phyloP scores from a whole-genome alignment of 192 early-diverging fungal genomes.

The Irineochytrium annulatum region DNA sequence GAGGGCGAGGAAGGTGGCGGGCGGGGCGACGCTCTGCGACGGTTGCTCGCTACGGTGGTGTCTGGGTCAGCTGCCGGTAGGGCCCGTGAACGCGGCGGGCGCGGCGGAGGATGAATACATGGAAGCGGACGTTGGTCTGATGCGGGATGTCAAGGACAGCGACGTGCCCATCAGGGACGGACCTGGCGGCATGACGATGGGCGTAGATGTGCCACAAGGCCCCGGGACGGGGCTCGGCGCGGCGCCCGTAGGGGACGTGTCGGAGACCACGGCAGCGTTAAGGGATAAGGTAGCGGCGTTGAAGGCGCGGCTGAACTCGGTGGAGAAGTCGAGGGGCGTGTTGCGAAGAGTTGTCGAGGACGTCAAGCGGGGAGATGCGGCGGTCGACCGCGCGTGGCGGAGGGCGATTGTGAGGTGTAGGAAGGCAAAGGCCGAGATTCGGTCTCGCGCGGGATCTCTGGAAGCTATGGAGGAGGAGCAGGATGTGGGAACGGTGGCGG shows the following conservation, averaged over 20 bases:
- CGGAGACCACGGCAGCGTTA: not conserved
- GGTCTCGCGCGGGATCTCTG: no score
- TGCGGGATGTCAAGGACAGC: no score
- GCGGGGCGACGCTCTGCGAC: slow-evolving; percentile 10
- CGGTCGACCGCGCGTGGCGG: slow-evolving; percentile 20
- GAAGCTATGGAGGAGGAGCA: no score
- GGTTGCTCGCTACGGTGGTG: slow-evolving; percentile 13
- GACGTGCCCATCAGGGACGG: not conserved
- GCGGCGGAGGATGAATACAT: not conserved
- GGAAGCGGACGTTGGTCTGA: not conserved
- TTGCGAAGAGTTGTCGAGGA: slow-evolving; percentile 11
- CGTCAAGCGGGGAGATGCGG: slow-evolving; percentile 18
- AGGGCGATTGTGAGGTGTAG: slow-evolving; percentile 24
- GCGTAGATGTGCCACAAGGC: not conserved
- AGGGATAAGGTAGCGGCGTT: not conserved
- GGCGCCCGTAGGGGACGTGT: not conserved
- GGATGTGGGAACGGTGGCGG: no score
- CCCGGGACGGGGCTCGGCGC: not conserved
- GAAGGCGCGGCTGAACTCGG: not conserved
- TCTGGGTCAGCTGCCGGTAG: not conserved
- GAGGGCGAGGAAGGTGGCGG: no score
- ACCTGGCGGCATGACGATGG: not conserved
- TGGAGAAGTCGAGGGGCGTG: not conserved
- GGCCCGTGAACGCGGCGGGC: not conserved
- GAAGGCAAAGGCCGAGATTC: no score